Conservation (phyloP, 805 yeast species). For the Nakazawaea ambrosiae region DNA sequence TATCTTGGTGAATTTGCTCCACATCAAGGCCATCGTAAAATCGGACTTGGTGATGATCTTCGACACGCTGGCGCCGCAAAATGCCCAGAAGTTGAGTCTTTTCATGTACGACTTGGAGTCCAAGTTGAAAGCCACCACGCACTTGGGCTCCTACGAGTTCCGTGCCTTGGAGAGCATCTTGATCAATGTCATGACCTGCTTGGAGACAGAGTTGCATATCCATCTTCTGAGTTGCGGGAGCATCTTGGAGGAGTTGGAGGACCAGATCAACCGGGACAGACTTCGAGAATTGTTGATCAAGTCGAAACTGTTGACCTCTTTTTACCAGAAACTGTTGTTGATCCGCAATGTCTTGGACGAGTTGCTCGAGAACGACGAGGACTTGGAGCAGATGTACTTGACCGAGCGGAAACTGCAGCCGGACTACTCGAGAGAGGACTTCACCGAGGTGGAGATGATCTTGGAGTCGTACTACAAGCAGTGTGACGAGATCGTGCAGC, state of each 20-base stretch:
- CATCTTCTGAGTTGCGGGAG: conserved; percentile 53
- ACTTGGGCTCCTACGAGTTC: conserved; percentile 52
- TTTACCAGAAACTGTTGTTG: conserved; percentile 67
- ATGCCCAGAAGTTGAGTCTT: conserved; percentile 65
- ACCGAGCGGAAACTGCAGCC: conserved; percentile 30
- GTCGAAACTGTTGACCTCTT: conserved; percentile 64
- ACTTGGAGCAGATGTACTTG: conserved; percentile 71
- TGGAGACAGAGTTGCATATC: conserved; percentile 67
- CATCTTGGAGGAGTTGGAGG: conserved; percentile 66
- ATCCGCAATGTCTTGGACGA: conserved; percentile 82
- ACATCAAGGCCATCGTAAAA: conserved; percentile 85
- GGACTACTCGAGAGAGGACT: conserved; percentile 23
- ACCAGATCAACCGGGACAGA: conserved; percentile 69
- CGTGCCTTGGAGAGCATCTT: conserved; percentile 77
- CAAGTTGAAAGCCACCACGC: conserved; percentile 39
- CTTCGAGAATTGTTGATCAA: conserved; percentile 66
- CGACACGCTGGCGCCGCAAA: conserved; percentile 59
- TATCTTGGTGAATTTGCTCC: conserved; percentile 74
- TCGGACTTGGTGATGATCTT: conserved; percentile 75
- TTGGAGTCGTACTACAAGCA: conserved; percentile 86
- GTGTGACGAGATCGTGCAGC: conserved; percentile 90
- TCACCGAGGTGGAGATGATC: conserved; percentile 79
- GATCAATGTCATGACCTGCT: conserved; percentile 68
- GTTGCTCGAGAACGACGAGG: conserved; percentile 80
- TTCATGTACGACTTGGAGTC: conserved; percentile 81